Conservation (phyloP, 805 yeast species). For the Wickerhamomyces subpelliculosus region DNA sequence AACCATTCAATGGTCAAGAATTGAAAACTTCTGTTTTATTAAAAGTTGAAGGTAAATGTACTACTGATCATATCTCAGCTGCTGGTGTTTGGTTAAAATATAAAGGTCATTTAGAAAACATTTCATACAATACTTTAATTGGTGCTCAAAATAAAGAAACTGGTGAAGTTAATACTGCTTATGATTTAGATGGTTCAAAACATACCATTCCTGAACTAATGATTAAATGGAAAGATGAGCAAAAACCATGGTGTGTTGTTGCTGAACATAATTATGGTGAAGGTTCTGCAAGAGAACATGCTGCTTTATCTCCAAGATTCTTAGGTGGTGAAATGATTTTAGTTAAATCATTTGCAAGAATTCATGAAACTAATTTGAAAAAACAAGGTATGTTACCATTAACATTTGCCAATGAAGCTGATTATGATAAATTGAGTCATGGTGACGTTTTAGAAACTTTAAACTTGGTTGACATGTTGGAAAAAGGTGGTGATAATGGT, state of each 20-base stretch:
- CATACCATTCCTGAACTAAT: constrained; percentile 91
- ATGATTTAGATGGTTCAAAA: constrained; percentile 74
- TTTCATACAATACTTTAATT: constrained; percentile 88
- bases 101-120: constrained; percentile 95
- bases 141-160: constrained; percentile 97
- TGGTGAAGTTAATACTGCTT: constrained; percentile 88
- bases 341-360: constrained; percentile 95
- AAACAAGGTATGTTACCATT: constrained; percentile 97
- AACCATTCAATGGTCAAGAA: constrained; percentile 83
- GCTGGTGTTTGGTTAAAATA: constrained; percentile 99
- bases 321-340: constrained; percentile 85
- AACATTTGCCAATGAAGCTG: constrained; percentile 84
- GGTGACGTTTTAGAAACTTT: constrained; percentile 77
- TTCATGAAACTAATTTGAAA: constrained; percentile 95
- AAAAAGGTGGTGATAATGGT: constrained; percentile 81
- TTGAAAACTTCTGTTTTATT: constrained; percentile 66
- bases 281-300: constrained; percentile 99
- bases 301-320: constrained; percentile 92
- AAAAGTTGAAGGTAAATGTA: constrained; percentile 96
- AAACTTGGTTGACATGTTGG: constrained; percentile 68
- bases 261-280: constrained; percentile 99
- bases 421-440: constrained; percentile 72
- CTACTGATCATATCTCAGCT: constrained; percentile 97
- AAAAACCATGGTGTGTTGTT: constrained; percentile 86
- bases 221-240: constrained; percentile 88